Evolutionary conservation across 108 stramenopile genomes (phyloP), one percentile per base, ranked within the genome.

Genomic region (Cyclotella sp.): DNA sequence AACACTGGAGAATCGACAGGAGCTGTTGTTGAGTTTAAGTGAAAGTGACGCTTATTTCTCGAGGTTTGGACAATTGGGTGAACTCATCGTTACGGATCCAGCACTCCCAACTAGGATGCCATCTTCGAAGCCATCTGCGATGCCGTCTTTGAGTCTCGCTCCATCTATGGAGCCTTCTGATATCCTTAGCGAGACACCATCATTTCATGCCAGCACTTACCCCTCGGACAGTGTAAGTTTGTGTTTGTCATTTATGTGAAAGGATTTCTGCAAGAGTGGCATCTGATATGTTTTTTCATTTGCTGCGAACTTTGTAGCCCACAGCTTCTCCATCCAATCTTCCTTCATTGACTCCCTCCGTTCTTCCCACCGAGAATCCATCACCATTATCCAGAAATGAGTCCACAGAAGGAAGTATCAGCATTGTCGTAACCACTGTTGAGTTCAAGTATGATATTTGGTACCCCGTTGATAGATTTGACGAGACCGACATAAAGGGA

Each of bases 191-290:
- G 60, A 34, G 29, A 16, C 12, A 30, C 60, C 60, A 0, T 39
- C 30, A 0, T 1, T 39, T 2, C 0, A 10, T 12, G 30, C 29
- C 3, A 61, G 60, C 34, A 15, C n/a, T 16, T n/a, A 7, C 30
- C 60, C 60, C 19, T 61, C 60, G 34, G 34, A 34, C 34, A 11
- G 29, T 30, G 60, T 61, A 39, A 61, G 60, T 61, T 61, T 49
- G 3, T 7, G 19, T 19, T 49, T 16, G 49, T 8, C 3, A 49
- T 49, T 19, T 49, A 16, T n/a, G 3, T 49, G 2, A 3, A 49
- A n/a, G 47, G 3, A 3, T 49, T n/a, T 9, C 3, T n/a, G 47
- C 47, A 49, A 16, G n/a, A n/a, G 15, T 49, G 3, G 9, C 9
- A n/a, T 49, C 21, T 24, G 21, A 21, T 3, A n/a, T 57, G 4